Conservation (phyloP, 176 grass and related monocot species). For the Phyllostachys edulis region DNA sequence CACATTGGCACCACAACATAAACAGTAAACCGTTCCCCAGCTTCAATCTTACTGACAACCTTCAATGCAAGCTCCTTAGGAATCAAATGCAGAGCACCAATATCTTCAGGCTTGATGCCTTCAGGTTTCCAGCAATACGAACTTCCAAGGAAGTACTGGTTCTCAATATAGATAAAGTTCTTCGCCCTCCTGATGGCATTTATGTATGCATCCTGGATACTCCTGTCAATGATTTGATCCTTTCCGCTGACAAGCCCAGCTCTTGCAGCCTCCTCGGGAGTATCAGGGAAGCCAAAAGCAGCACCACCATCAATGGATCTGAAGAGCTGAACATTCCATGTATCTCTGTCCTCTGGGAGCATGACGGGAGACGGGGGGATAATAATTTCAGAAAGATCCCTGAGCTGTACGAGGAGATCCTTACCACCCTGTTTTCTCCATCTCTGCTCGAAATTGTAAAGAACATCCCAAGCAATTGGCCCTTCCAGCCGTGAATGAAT, state of each 20-base stretch:
- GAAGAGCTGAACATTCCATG: slow-evolving; percentile 87
- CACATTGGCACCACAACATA: slow-evolving; percentile 98
- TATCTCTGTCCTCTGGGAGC: slow-evolving; percentile 70
- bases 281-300: slow-evolving; percentile 75
- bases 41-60: slow-evolving; percentile 84
- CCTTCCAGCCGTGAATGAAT: slow-evolving; percentile 63
- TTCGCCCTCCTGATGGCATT: slow-evolving; percentile 74
- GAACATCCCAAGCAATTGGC: slow-evolving; percentile 64
- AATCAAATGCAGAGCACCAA: slow-evolving; percentile 87
- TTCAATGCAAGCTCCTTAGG: slow-evolving; percentile 88
- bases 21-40: slow-evolving; percentile 66
- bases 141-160: slow-evolving; percentile 90
- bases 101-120: slow-evolving; percentile 69
- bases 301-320: slow-evolving; percentile 88
- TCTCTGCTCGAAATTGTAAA: slow-evolving; percentile 76
- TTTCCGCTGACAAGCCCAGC: slow-evolving; percentile 80
- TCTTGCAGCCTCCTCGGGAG: slow-evolving; percentile 57
- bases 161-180: slow-evolving; percentile 93
- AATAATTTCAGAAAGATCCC: slow-evolving; percentile 60
- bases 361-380: slow-evolving; percentile 57
- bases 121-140: slow-evolving; percentile 70
- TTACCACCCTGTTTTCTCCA: slow-evolving; percentile 72
- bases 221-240: slow-evolving; percentile 85
- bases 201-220: slow-evolving; percentile 88
- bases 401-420: slow-evolving; percentile 52